Evolutionary conservation across 2,329 filamentous ascomycete genomes (phyloP), one percentile per base, ranked within the genome.

Genomic region (Exophiala sp.): DNA sequence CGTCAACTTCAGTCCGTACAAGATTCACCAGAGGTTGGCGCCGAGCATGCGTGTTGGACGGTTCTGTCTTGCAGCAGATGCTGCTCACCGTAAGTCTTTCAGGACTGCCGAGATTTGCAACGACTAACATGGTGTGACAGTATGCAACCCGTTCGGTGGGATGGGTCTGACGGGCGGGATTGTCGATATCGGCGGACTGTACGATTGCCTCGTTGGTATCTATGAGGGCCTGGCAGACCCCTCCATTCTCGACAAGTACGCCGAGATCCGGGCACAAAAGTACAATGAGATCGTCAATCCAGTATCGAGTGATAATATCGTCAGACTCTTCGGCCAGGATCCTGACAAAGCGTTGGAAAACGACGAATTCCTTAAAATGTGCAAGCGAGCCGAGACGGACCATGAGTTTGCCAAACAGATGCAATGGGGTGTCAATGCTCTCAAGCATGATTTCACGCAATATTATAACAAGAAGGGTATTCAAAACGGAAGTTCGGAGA

Each of bases 111-210:
- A 48, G 12, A 33, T 5, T 7, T 18, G 39, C 21, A 33, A 16
- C n/a, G 36, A 33, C 36, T 16, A 32, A 7, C 9, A 12, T 33
- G 29, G 16, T 20, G 21, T n/a, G 5, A 24, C 24, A 57, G 57
- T 60, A 48, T 58, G 55, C 45, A 60, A 58, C 24, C 48, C 75
- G 0, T 77, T 78, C 68, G 83, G 83, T 42, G 83, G 83, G 0
- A 70, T 85, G 12, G 83, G 83, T 1, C 77, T 86, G 46, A 85
- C 82, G 0, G 82, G 82, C 5, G 83, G 83, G 0, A 81, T 86
- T 50, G 80, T 82, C n/a, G 83, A 86, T 59, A 75, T 83, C 2
- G 82, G 80, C 9, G 80, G 81, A 0, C 72, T 86, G 5, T 82
- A 76, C 54, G 82, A 86, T 60, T 84, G 82, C 62, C 72, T 86